Conservation (phyloP, 2,329 filamentous ascomycete genomes). For the Dothistroma pini region DNA sequence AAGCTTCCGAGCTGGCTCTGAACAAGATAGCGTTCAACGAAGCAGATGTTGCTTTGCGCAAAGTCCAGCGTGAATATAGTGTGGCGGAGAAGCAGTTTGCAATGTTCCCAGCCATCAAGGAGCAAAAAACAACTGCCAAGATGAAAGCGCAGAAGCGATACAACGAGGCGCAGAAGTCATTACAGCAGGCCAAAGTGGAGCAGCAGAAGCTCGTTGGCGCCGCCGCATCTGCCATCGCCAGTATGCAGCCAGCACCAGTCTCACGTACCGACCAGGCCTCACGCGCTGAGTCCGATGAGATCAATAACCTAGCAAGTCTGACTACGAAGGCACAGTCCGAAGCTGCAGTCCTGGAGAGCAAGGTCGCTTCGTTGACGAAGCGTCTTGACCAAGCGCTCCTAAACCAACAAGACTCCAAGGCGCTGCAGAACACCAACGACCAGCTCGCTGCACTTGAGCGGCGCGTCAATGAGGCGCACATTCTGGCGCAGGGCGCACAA, state of each 20-base stretch:
- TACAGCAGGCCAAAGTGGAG: neutral
- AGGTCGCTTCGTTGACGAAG: neutral
- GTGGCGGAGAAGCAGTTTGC: neutral
- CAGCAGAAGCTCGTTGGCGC: neutral
- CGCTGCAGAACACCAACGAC: neutral
- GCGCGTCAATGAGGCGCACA: neutral
- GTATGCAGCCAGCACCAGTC: neutral
- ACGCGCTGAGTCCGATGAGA: neutral
- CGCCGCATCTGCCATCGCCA: neutral
- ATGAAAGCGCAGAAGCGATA: neutral
- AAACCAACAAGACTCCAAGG: neutral
- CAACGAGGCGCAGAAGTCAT: neutral
- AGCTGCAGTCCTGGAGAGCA: neutral
- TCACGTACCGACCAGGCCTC: neutral
- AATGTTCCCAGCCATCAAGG: slow-evolving; percentile 3
- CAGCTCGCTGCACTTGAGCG: neutral
- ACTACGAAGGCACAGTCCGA: too few species aligned
- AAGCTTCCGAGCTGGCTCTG: neutral
- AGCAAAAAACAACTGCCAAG: neutral
- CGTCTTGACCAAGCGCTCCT: neutral
- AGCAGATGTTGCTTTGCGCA: neutral
- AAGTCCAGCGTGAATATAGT: neutral
- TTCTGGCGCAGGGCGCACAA: neutral
- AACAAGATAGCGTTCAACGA: neutral
- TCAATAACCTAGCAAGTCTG: neutral